Evolutionary conservation across 257 asterid species (phyloP).

Genomic region (Ehretia macrophylla): DNA sequence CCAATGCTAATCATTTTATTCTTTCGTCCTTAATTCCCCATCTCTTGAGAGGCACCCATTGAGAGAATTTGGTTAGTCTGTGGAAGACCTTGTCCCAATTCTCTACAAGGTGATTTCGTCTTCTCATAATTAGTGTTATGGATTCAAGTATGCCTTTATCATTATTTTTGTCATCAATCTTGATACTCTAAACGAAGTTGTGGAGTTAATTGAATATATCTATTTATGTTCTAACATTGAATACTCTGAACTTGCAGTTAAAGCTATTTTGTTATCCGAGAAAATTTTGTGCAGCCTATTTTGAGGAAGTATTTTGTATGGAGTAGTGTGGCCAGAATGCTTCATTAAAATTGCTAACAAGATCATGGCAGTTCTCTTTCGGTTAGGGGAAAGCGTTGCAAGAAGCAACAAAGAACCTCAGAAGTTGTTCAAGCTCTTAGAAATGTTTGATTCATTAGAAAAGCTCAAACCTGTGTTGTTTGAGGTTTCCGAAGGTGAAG

Average conservation of each 20-base stretch:
- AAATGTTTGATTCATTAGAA: slow-evolving; percentile 61
- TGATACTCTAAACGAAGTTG: no score
- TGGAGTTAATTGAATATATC: no score
- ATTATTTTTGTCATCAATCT: no score
- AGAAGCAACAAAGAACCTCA: slow-evolving; percentile 77
- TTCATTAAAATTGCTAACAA: slow-evolving; percentile 75
- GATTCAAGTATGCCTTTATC: no score
- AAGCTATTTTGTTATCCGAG: slow-evolving; percentile 52
- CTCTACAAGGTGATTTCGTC: no score
- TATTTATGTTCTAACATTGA: no score
- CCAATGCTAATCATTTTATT: no score
- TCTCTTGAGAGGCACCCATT: no score
- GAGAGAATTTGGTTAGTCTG: no score
- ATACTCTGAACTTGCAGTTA: slow-evolving; percentile 58
- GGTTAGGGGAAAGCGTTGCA: slow-evolving; percentile 83
- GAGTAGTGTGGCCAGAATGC: slow-evolving; percentile 63
- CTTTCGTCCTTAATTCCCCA: no score
- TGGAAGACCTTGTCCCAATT: no score
- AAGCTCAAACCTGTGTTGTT: slow-evolving; percentile 45
- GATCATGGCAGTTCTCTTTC: slow-evolving; percentile 86
- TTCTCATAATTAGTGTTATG: no score
- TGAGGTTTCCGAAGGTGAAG: slow-evolving; percentile 47
- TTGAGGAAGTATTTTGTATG: slow-evolving; percentile 47
- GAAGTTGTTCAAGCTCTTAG: slow-evolving; percentile 81
- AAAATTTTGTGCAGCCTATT: slow-evolving; percentile 51